Evolutionary conservation across 768 basidiomycete genomes (phyloP).

Genomic region (Mycena albidolilacea): DNA sequence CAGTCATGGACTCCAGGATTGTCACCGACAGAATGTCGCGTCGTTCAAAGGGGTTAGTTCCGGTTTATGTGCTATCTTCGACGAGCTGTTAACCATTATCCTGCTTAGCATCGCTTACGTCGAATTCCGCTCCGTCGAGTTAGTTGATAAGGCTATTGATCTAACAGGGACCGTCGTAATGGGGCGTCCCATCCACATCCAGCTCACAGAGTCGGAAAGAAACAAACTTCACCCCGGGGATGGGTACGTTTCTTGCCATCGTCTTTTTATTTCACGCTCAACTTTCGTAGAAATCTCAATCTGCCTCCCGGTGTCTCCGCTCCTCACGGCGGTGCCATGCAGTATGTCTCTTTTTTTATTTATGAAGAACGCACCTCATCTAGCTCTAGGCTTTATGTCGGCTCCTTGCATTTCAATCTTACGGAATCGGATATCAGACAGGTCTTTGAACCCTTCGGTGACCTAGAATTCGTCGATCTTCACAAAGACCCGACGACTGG

Average conservation of each 20-base stretch:
- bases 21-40: constrained; percentile 96
- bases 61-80: background rate
- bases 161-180: constrained; percentile 97
- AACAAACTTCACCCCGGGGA: constrained; percentile 92
- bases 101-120: constrained; percentile 93
- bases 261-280: constrained; percentile 30
- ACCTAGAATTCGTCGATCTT: constrained; percentile 98
- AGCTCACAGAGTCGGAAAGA: constrained; percentile 96
- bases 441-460: constrained; percentile 99
- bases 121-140: constrained; percentile 92
- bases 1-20: constrained; percentile 96
- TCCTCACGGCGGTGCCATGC: constrained; percentile 82
- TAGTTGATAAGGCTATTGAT: constrained; percentile 91
- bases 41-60: constrained; percentile 94
- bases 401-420: constrained; percentile 96
- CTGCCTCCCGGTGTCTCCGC: constrained; percentile 89
- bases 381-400: constrained; percentile 87
- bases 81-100: constrained; percentile 12
- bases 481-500: constrained; percentile 96
- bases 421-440: constrained; percentile 98
- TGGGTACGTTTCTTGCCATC: constrained; percentile 67
- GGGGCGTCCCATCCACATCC: constrained; percentile 97
- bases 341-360: constrained; percentile 62
- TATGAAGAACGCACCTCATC: constrained; percentile 26
- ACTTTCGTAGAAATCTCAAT: constrained; percentile 74